These are phyloP conservation scores for Zalaria sp. DNA, from an alignment of 2,329 filamentous ascomycete genomes.

Conservation along the genomic window DNA sequence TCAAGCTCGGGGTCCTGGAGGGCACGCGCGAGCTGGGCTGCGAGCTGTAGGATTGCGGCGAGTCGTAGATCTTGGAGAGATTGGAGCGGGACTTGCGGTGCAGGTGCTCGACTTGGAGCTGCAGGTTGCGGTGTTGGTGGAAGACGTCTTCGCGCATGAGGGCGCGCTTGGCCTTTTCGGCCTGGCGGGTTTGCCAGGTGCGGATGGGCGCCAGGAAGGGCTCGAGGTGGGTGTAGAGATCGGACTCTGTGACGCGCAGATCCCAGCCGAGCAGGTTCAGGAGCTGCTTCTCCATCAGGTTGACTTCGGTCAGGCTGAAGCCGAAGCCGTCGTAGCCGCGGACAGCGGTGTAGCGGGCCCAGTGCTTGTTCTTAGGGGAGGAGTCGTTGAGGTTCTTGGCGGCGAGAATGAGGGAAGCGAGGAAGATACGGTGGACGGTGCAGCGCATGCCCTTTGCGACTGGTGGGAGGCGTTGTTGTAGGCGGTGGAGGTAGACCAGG, in stretches of 20 bases:
- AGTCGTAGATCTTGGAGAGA: constrained; percentile 21
- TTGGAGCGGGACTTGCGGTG: constrained; percentile 13
- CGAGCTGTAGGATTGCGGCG: constrained; percentile 15
- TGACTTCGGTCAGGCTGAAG: constrained; percentile 90
- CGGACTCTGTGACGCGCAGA: constrained; percentile 67
- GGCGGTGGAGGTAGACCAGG: constrained; percentile 77
- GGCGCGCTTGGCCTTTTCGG: constrained; percentile 35
- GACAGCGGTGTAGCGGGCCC: constrained; percentile 83
- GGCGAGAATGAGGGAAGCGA: constrained; percentile 69
- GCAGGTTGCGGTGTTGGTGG: constrained; percentile 17
- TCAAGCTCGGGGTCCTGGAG: constrained; percentile 35
- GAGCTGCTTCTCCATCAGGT: constrained; percentile 98
- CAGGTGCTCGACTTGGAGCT: constrained; percentile 25
- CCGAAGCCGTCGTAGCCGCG: constrained; percentile 62
- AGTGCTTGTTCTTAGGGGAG: constrained; percentile 99
- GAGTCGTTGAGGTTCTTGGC: constrained; percentile 99
- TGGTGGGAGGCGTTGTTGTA: constrained; percentile 74
- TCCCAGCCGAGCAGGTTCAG: constrained; percentile 94
- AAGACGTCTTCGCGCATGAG: constrained; percentile 27
- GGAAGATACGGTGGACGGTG: constrained; percentile 94
- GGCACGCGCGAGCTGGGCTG: constrained; percentile 8
- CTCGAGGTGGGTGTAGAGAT: constrained; percentile 78
- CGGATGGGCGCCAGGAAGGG: constrained; percentile 80
- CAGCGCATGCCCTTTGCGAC: constrained; percentile 93
- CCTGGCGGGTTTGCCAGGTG: constrained; percentile 37